Evolutionary conservation across 2,329 filamentous ascomycete genomes (phyloP).

Genomic region (Colletotrichum sp.): DNA sequence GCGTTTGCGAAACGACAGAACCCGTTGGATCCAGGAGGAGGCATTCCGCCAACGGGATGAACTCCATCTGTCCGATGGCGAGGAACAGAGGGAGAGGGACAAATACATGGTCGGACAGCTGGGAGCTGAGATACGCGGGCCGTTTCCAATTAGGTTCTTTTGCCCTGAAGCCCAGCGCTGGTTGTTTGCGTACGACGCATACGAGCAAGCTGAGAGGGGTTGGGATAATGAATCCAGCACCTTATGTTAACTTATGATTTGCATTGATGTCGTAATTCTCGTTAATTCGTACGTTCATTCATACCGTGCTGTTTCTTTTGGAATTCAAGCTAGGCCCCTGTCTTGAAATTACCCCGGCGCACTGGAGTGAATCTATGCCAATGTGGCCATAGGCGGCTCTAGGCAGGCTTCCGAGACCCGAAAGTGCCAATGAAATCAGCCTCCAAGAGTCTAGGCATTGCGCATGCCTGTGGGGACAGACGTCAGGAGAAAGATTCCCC

Average conservation of each 20-base stretch:
- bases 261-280: neutral
- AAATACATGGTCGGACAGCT: neutral
- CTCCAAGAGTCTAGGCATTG: neutral
- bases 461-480: neutral
- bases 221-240: neutral
- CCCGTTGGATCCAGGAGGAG: slow-evolving; percentile 3
- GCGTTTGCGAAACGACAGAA: neutral
- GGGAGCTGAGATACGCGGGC: neutral
- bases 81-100: neutral
- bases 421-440: neutral
- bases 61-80: slow-evolving; percentile 7
- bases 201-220: slow-evolving; percentile 20
- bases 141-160: slow-evolving; percentile 6
- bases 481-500: neutral
- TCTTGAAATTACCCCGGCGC: neutral
- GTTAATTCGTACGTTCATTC: neutral
- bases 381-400: neutral
- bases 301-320: neutral
- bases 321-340: neutral
- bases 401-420: neutral
- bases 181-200: slow-evolving; percentile 12
- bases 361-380: neutral
- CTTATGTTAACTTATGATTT: neutral
- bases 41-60: slow-evolving; percentile 1
- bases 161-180: neutral